A percentile compares a stretch with the other conserved stretches of the same genome.
phyloP scores from a whole-genome alignment of 371 early-diverging fungal species.

The Mucor plumbeus region DNA sequence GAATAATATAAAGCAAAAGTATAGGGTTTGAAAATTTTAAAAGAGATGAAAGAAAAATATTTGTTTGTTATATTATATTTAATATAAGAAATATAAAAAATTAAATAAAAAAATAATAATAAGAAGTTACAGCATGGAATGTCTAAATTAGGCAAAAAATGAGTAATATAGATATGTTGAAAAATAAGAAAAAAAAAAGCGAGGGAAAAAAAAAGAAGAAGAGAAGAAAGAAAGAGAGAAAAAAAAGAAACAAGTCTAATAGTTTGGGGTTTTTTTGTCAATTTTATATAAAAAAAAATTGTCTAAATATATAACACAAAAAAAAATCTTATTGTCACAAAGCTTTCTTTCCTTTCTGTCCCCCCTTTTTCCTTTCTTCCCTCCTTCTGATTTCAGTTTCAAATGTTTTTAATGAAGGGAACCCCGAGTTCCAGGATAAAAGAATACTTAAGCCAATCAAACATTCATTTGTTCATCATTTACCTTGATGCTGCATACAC shows the following conservation, averaged over 20 bases:
- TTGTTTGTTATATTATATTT: conserved; percentile 6
- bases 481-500: background rate
- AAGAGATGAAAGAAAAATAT: background rate
- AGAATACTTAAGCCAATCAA: conserved; percentile 4
- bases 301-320: conserved; percentile 8
- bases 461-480: background rate
- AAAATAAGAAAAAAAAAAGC: conserved; percentile 2
- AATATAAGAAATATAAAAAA: conserved; percentile 7
- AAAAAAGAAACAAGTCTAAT: background rate
- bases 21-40: background rate
- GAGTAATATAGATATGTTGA: background rate
- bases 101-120: no score
- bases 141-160: conserved; percentile 3
- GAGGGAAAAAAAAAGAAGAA: background rate
- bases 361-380: conserved; percentile 5
- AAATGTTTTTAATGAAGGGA: conserved; percentile 6
- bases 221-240: background rate
- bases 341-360: background rate
- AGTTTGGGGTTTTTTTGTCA: conserved; percentile 8
- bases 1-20: background rate
- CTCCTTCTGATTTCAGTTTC: conserved; percentile 8
- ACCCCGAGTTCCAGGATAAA: conserved; percentile 9
- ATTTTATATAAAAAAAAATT: conserved; percentile 2
- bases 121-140: conserved; percentile 4
- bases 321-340: conserved; percentile 10